Conservation (phyloP, 1,284 basidiomycete genomes). For the Albatrellus sp. region DNA sequence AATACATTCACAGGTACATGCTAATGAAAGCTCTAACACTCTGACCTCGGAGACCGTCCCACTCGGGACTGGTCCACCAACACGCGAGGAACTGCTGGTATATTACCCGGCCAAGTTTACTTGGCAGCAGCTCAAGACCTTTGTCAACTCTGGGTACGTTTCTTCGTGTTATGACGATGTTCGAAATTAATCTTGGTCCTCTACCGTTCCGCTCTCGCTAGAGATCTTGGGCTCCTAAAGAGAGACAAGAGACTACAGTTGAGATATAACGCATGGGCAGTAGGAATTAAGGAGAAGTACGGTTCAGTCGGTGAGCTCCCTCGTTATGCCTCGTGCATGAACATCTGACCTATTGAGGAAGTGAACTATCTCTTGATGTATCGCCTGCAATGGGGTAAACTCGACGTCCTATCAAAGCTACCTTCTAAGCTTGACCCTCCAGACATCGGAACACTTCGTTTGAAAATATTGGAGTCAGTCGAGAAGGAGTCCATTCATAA, state of each 20-base stretch:
- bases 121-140: conserved; percentile 61
- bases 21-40: not conserved
- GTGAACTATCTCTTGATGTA: conserved; percentile 54
- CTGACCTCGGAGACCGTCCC: conserved; percentile 19
- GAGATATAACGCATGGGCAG: conserved; percentile 50
- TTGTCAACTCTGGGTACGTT: conserved; percentile 60
- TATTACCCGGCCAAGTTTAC: conserved; percentile 67
- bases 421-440: conserved; percentile 12
- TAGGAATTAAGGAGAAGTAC: conserved; percentile 41
- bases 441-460: conserved; percentile 1
- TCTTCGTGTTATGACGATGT: not conserved
- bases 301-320: conserved; percentile 48
- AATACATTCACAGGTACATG: not conserved
- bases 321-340: not conserved
- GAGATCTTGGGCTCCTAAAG: conserved; percentile 67
- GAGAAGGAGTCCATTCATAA: not conserved
- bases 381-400: conserved; percentile 63
- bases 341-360: conserved; percentile 15
- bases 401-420: conserved; percentile 41
- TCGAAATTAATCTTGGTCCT: not conserved
- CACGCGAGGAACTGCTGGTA: conserved; percentile 46
- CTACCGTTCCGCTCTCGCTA: conserved; percentile 16
- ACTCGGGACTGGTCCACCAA: conserved; percentile 48
- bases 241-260: conserved; percentile 56
- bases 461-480: not conserved